phyloP scores from a whole-genome alignment of 306 rosid species.

The Vigna unguiculata region DNA sequence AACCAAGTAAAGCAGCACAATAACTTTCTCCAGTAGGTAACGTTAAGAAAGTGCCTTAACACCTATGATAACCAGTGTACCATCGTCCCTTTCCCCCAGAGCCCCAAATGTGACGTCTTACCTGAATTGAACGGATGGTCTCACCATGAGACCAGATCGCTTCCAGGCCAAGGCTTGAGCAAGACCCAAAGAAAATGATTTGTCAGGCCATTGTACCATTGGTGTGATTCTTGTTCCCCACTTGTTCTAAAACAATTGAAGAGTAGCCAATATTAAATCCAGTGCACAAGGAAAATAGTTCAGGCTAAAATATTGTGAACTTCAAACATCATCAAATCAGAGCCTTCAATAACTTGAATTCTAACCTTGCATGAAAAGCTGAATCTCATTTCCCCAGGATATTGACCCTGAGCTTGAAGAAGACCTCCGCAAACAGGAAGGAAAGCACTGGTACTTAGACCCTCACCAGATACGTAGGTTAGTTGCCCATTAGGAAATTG shows the following conservation, averaged over 20 bases:
- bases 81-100: background rate
- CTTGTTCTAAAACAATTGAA: constrained; percentile 65
- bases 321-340: background rate
- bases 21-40: background rate
- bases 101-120: constrained; percentile 33
- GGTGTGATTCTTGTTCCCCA: constrained; percentile 96
- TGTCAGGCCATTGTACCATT: constrained; percentile 93
- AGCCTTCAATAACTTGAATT: constrained; percentile 29
- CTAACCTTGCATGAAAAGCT: constrained; percentile 97
- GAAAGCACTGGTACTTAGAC: constrained; percentile 88
- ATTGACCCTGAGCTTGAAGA: constrained; percentile 98
- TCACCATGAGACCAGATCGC: constrained; percentile 94
- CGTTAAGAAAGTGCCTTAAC: background rate
- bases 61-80: constrained; percentile 1
- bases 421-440: constrained; percentile 92
- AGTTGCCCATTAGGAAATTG: constrained; percentile 98
- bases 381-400: constrained; percentile 99
- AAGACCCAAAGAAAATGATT: constrained; percentile 84
- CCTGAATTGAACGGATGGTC: constrained; percentile 95
- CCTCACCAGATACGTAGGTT: constrained; percentile 95
- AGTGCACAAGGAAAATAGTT: constrained; percentile 26
- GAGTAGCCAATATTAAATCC: constrained; percentile 39
- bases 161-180: constrained; percentile 97
- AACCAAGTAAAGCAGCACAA: constrained; percentile 15
- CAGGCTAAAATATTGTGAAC: constrained; percentile 6